A percentile compares a stretch with the other conserved stretches of the same genome.
phyloP scores from a whole-genome alignment of 164 flowering plant species.

The Liriodendron chinense region DNA sequence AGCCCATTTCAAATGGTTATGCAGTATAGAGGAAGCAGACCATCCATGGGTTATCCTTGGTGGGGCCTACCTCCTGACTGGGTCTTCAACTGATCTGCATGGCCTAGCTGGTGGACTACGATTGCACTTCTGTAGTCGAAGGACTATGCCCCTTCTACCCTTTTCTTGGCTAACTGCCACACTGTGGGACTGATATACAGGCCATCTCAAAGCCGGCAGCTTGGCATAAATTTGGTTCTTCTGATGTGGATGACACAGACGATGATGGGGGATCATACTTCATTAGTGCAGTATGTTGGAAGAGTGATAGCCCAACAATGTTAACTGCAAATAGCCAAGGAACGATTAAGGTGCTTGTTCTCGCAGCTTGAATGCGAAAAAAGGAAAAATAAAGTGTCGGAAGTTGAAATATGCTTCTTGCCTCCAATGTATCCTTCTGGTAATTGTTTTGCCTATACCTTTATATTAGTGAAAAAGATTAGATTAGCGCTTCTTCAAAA shows the following conservation, averaged over 20 bases:
- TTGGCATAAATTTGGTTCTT: conserved; percentile 76
- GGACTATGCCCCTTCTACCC: too few species aligned
- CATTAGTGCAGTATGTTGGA: conserved; percentile 98
- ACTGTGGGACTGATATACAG: conserved; percentile 31
- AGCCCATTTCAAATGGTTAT: too few species aligned
- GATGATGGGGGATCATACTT: conserved; percentile 79
- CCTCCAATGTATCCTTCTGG: background rate
- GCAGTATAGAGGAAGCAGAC: too few species aligned
- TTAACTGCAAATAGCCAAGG: conserved; percentile 95
- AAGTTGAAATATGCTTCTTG: background rate
- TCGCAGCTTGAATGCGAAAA: conserved; percentile 53
- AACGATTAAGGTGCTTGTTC: conserved; percentile 85
- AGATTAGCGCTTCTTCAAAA: too few species aligned
- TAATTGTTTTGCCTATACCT: background rate
- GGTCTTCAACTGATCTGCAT: too few species aligned
- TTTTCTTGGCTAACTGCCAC: background rate
- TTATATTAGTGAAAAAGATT: too few species aligned
- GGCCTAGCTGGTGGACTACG: too few species aligned
- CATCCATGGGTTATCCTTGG: too few species aligned
- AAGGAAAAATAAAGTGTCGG: background rate
- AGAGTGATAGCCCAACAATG: conserved; percentile 88
- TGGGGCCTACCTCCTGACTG: too few species aligned
- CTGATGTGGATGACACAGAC: conserved; percentile 65
- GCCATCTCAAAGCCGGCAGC: conserved; percentile 88
- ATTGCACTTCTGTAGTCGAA: too few species aligned